Base-by-base conservation (phyloP, 2,329 filamentous ascomycete genomes). In the Sarocladium strictum region DNA sequence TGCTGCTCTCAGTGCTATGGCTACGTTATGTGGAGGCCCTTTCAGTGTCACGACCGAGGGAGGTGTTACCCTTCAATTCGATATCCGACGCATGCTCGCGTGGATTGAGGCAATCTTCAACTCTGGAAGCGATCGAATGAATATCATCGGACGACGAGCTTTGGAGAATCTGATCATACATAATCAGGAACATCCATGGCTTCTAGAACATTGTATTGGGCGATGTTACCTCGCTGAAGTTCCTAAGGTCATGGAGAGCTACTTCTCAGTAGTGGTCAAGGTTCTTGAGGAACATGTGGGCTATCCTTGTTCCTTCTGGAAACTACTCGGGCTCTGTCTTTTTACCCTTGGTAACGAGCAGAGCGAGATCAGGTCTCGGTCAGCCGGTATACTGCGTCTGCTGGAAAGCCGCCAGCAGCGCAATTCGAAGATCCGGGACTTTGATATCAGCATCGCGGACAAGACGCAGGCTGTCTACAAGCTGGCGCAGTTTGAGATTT, bases 391-490 rank as follows among this genome's bases (percentile, higher is more conserved):
- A 29, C 76, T 99, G 12, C 83, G 91, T 38, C 85, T 84, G 0
- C 75, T 97, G 1, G 94, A 97, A 69, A 85, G 91, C 60, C 83
- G 90, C 23, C 89, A 94, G 60, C 72, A 72, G 2, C 76, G 89
- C 60, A 94, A 84, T 59, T 96, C 93, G 1, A 95, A 95, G 65
- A 84, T 99, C 6, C 90, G 96, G 66, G 94, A 99, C 67, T 95
- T 97, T 56, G 94, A 99, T 64, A 97, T 99, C 63, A 97, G 92
- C 67, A 94, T 99, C 56, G 95, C 93, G 0, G 95, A 99, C 72
- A 97, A 97, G 72, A 99, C 95, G 0, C 96, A 96, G 60, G 92
- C 93, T 0, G 93, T 99, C 2, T 99, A 97, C 72, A 99, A 99
- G 72, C 78, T 95, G 43, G 94, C 95, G 0, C 94, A 99, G 65